phyloP scores from a whole-genome alignment of 164 flowering plant species.

The Vitis rotundifolia region DNA sequence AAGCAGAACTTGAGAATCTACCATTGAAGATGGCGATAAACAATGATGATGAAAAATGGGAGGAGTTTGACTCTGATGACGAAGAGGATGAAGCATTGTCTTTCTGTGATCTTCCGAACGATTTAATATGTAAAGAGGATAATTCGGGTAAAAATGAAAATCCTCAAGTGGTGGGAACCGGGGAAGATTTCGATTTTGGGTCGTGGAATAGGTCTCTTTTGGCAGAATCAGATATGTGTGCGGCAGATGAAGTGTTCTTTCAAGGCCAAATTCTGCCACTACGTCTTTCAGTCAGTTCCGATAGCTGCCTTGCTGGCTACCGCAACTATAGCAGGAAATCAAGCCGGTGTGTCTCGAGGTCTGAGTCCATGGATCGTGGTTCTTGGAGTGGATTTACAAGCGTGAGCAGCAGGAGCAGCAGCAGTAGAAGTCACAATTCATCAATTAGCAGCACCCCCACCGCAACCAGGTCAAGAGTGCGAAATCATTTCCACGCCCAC shows the following conservation, averaged over 20 bases:
- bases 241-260: slow-evolving; percentile 78
- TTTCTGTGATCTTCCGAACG: slow-evolving; percentile 53
- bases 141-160: slow-evolving; percentile 10
- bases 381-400: slow-evolving; percentile 17
- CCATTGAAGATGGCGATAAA: slow-evolving; percentile 3
- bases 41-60: slow-evolving; percentile 2
- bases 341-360: slow-evolving; percentile 36
- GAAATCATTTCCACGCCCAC: slow-evolving; percentile 44
- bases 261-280: slow-evolving; percentile 71
- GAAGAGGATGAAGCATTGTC: slow-evolving; percentile 51
- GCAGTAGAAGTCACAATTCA: slow-evolving; percentile 41
- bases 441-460: slow-evolving; percentile 21
- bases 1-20: no score
- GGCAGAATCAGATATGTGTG: slow-evolving; percentile 53
- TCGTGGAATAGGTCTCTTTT: slow-evolving; percentile 26
- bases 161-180: not conserved
- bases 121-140: slow-evolving; percentile 1
- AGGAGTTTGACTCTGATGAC: slow-evolving; percentile 10
- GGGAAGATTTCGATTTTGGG: slow-evolving; percentile 52
- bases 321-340: not conserved
- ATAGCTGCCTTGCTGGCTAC: slow-evolving; percentile 16
- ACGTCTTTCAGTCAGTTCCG: slow-evolving; percentile 62
- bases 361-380: slow-evolving; percentile 58
- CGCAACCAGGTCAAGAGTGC: slow-evolving; percentile 16
- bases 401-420: slow-evolving; percentile 46